phyloP scores from a whole-genome alignment of 768 basidiomycete species.

The Hortiboletus campestris region DNA sequence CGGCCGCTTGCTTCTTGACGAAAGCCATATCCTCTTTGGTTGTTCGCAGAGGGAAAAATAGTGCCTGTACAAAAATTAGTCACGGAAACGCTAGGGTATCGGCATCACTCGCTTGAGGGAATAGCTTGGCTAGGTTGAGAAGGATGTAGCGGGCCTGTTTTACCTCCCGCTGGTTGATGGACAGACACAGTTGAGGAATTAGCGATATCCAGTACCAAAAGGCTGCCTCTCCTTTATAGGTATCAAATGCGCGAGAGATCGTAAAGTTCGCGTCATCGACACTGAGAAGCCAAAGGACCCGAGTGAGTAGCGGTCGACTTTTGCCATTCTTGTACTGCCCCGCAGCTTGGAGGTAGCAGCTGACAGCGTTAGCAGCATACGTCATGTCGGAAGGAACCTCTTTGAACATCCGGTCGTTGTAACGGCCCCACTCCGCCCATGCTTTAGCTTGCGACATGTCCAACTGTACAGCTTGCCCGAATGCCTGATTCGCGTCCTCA shows the following conservation, averaged over 20 bases:
- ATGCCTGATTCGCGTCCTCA: conserved; percentile 89
- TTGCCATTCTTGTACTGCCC: conserved; percentile 94
- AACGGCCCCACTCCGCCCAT: conserved; percentile 98
- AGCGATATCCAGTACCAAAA: conserved; percentile 99
- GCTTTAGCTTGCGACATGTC: conserved; percentile 94
- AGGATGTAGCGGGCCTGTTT: conserved; percentile 90
- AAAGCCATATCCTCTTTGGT: conserved; percentile 66
- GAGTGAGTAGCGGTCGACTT: conserved; percentile 84
- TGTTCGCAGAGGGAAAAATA: conserved; percentile 94
- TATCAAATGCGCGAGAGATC: conserved; percentile 83
- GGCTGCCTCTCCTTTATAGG: conserved; percentile 93
- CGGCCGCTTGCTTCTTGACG: conserved; percentile 43
- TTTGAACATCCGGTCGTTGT: conserved; percentile 90
- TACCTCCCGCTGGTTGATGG: conserved; percentile 87
- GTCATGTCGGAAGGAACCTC: conserved; percentile 71
- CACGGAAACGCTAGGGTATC: not conserved
- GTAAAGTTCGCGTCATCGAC: conserved; percentile 77
- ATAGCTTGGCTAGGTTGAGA: conserved; percentile 84
- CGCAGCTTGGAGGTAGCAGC: conserved; percentile 96
- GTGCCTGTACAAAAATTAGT: conserved; percentile 52
- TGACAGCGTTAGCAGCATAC: conserved; percentile 87
- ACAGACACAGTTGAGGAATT: conserved; percentile 89
- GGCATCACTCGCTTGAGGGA: conserved; percentile 72
- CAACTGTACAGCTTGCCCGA: conserved; percentile 93
- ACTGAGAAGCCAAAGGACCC: conserved; percentile 95